Base-by-base conservation (phyloP, 192 early-diverging fungal species). In the Podila verticillata region DNA sequence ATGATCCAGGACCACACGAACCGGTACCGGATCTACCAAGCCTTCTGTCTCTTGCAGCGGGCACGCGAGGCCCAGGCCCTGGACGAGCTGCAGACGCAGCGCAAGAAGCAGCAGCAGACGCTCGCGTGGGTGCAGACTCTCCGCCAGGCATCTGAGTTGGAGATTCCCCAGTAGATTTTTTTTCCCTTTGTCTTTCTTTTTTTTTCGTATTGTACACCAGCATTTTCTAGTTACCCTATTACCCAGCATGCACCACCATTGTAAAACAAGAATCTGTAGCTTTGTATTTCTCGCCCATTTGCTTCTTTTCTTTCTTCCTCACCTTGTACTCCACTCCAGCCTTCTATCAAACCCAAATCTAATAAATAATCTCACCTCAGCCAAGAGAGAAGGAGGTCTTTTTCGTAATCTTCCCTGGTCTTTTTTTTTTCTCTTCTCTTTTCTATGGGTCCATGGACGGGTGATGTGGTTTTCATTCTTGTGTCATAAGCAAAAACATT, bases 1-100 rank as follows among this genome's bases (percentile, higher is more conserved):
- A 63, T 65, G 62, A 75, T 75, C 57, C 74, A 75, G 34, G 74
- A 69, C 13, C 74, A 75, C 47, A 75, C 67, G 13, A 66, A 75
- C 30, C 66, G 62, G 15, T 75, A 75, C 32, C 74, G 74, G 4
- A 64, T 75, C 74, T 75, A 68, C 20, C 74, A 75, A 32, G 74
- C 74, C 1, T 75, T 69, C 24, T 75, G 74, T 61, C 61, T 75
- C 9, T 47, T 75, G 29, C 74, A 75, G 61, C 61, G 74, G n/a
- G 67, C 74, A 48, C 66, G 63, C 8, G 74, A 68, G 20, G 74
- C 74, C 48, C 74, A 75, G 57, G 74, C 74, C 30, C 13, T 75
- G 61, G 74, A 75, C 10, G 74, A 75, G 56, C 26, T 54, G 24
- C 61, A 75, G 57, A 36, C 34, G 1, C 66, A 65, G 19, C 34